Conservation (phyloP, 78 protist genomes). For the Fonticula alba region DNA sequence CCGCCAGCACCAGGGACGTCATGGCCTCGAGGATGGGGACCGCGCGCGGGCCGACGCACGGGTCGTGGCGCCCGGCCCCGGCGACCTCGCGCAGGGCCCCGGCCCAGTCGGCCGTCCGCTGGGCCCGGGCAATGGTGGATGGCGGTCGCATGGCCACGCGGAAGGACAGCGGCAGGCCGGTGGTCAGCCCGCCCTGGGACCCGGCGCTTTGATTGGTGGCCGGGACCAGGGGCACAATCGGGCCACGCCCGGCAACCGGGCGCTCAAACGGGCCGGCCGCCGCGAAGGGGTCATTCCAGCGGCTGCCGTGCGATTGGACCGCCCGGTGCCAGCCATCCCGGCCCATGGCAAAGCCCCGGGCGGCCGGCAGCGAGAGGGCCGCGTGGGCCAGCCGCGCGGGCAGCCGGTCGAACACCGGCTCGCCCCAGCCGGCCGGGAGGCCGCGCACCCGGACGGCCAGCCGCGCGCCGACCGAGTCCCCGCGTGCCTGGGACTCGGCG, state of each 20-base stretch:
- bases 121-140: conserved; percentile 46
- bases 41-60: conserved; percentile 57
- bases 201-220: not conserved
- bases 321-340: no score
- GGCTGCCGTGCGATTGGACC: no score
- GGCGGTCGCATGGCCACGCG: conserved; percentile 57
- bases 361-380: conserved; percentile 59
- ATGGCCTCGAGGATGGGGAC: conserved; percentile 58
- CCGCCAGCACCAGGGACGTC: conserved; percentile 42
- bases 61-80: conserved; percentile 46
- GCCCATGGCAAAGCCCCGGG: no score
- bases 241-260: no score
- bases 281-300: no score
- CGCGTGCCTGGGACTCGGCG: not conserved
- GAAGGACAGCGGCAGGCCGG: conserved; percentile 29
- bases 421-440: conserved; percentile 45
- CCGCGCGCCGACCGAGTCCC: conserved; percentile 31
- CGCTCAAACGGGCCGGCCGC: no score
- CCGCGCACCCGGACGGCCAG: conserved; percentile 27
- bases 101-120: conserved; percentile 10
- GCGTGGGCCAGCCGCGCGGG: conserved; percentile 61
- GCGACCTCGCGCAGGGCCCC: conserved; percentile 18
- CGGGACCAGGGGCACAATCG: no score
- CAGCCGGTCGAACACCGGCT: conserved; percentile 55
- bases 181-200: conserved; percentile 44